Evolutionary conservation across 2,329 filamentous ascomycete genomes (phyloP).

Genomic region (Trichophyton equinum): DNA sequence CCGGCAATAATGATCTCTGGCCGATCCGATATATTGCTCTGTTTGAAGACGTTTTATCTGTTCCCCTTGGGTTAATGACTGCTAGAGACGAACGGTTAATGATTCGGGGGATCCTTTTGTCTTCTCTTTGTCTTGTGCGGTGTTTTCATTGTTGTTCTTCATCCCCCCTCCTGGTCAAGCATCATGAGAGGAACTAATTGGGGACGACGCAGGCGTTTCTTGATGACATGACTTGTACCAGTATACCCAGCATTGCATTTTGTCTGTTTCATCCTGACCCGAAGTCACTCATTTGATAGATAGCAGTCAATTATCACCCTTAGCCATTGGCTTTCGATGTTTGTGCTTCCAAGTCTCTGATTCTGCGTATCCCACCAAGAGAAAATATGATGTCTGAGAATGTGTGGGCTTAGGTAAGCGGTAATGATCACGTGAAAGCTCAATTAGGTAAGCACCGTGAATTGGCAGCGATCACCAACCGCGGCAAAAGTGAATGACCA

Average conservation of each 20-base stretch:
- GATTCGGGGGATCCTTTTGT: not conserved
- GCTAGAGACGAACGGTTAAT: not conserved
- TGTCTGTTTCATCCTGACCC: not conserved
- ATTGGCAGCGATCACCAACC: no score
- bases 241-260: slow-evolving; percentile 5
- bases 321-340: no score
- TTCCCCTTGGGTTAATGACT: not conserved
- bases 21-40: not conserved
- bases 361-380: not conserved
- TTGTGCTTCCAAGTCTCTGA: not conserved
- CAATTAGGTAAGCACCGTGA: no score
- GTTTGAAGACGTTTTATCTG: not conserved
- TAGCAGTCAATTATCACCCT: not conserved
- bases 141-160: not conserved
- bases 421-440: no score
- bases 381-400: not conserved
- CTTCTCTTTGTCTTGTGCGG: not conserved
- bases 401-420: not conserved
- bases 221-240: slow-evolving; percentile 21
- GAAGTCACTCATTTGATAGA: not conserved
- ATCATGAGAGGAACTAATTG: slow-evolving; percentile 18
- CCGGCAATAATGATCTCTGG: not conserved
- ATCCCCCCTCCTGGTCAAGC: slow-evolving; percentile 9
- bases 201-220: slow-evolving; percentile 14
- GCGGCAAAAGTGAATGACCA: no score